Percentiles rank a stretch among this genome's conserved stretches.
These are phyloP conservation scores for Salix purpurea DNA, from an alignment of 345 rosid genomes.

Conservation along the genomic window DNA sequence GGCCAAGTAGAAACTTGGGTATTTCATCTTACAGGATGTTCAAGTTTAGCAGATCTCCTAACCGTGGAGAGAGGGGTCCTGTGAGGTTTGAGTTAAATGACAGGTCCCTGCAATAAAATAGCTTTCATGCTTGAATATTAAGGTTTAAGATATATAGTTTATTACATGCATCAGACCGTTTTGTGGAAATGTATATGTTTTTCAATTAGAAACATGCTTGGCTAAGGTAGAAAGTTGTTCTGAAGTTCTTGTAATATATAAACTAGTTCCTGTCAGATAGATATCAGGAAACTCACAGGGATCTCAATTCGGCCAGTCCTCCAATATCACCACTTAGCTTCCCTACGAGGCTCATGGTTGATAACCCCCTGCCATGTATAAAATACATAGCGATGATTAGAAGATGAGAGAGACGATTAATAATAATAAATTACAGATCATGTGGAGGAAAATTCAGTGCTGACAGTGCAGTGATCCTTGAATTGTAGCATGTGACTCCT, in stretches of 20 bases:
- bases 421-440: neutral
- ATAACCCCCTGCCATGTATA: slow-evolving; percentile 57
- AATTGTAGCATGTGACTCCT: slow-evolving; percentile 67
- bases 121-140: neutral
- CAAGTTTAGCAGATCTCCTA: slow-evolving; percentile 74
- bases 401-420: neutral
- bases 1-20: neutral
- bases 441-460: slow-evolving; percentile 13
- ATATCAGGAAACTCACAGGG: slow-evolving; percentile 52
- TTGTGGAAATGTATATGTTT: neutral
- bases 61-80: slow-evolving; percentile 60
- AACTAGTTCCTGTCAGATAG: neutral
- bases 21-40: slow-evolving; percentile 61
- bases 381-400: neutral
- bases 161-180: neutral
- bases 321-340: slow-evolving; percentile 90
- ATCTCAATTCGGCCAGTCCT: slow-evolving; percentile 68
- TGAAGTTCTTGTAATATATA: neutral
- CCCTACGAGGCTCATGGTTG: slow-evolving; percentile 79
- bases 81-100: slow-evolving; percentile 73
- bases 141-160: neutral
- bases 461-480: slow-evolving; percentile 80
- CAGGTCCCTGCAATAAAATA: slow-evolving; percentile 60
- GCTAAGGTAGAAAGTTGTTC: neutral
- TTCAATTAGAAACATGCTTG: neutral